phyloP scores from a whole-genome alignment of 768 basidiomycete genomes.

The Hypholoma fasciculare region DNA sequence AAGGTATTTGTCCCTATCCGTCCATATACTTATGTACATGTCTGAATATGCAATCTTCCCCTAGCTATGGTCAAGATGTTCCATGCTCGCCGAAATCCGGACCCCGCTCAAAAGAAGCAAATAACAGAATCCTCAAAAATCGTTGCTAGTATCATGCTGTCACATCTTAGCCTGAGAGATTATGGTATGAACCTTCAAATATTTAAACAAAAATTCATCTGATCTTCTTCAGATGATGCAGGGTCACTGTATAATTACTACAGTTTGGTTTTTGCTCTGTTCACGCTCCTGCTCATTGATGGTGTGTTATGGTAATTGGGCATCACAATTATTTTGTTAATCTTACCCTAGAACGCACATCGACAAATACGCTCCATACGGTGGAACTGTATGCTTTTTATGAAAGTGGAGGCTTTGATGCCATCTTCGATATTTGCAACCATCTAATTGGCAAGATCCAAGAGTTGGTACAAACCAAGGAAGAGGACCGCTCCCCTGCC shows the following conservation, averaged over 20 bases:
- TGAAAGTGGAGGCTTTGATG: slow-evolving; percentile 67
- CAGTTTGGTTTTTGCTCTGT: slow-evolving; percentile 46
- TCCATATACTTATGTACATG: not conserved
- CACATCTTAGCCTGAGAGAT: slow-evolving; percentile 58
- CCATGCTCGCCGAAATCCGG: slow-evolving; percentile 76
- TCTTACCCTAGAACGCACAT: slow-evolving; percentile 62
- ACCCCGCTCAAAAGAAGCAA: slow-evolving; percentile 74
- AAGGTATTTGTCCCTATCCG: slow-evolving; percentile 56
- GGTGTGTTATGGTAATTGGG: slow-evolving; percentile 29
- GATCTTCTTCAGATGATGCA: slow-evolving; percentile 23
- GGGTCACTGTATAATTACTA: slow-evolving; percentile 44
- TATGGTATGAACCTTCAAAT: slow-evolving; percentile 42
- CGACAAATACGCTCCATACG: slow-evolving; percentile 76
- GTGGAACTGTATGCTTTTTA: slow-evolving; percentile 78
- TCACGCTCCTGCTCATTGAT: slow-evolving; percentile 47
- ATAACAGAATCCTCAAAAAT: slow-evolving; percentile 67
- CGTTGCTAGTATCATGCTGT: slow-evolving; percentile 71
- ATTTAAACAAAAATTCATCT: not conserved
- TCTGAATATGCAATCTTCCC: slow-evolving; percentile 1
- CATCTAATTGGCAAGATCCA: slow-evolving; percentile 60
- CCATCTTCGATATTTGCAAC: slow-evolving; percentile 58
- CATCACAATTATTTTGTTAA: slow-evolving; percentile 1
- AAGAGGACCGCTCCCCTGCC: slow-evolving; percentile 56
- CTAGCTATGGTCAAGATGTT: slow-evolving; percentile 87
- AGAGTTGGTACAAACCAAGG: slow-evolving; percentile 43